Evolutionary conservation across 176 grass and related monocot genomes (phyloP).

Genomic region (Musa beccarii): DNA sequence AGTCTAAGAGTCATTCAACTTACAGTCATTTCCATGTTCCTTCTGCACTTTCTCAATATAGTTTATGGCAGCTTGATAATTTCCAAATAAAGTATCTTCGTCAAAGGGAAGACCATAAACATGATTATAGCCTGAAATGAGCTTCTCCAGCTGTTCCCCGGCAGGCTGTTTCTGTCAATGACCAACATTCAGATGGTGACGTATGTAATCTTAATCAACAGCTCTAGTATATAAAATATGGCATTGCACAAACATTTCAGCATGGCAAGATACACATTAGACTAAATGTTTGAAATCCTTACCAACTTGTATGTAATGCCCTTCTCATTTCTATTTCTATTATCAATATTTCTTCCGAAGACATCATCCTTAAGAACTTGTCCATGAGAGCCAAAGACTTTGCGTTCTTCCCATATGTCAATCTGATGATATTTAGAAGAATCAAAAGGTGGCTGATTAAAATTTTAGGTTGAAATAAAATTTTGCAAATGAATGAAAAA

Average conservation of each 20-base stretch:
- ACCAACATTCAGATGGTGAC: background rate
- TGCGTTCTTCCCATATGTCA: conserved; percentile 77
- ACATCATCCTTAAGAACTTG: conserved; percentile 68
- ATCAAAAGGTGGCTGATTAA: background rate
- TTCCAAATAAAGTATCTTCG: conserved; percentile 43
- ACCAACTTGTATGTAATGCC: conserved; percentile 47
- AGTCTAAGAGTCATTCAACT: background rate
- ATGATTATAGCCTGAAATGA: conserved; percentile 66
- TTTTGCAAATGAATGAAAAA: background rate
- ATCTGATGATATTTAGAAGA: conserved; percentile 31
- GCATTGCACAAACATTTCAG: background rate
- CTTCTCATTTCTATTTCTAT: conserved; percentile 33
- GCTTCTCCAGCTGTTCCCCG: conserved; percentile 54
- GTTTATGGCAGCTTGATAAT: conserved; percentile 54
- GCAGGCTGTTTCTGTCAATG: conserved; percentile 45
- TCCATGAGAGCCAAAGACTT: conserved; percentile 69
- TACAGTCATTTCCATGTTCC: conserved; percentile 32
- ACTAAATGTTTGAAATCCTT: conserved; percentile 22
- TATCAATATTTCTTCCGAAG: conserved; percentile 37
- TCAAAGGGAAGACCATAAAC: conserved; percentile 40
- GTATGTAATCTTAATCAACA: background rate
- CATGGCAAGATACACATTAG: background rate
- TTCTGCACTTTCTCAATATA: conserved; percentile 62
- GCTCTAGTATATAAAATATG: background rate
- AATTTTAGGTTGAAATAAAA: background rate